Percentiles rank a stretch among this genome's conserved stretches.
phyloP scores from a whole-genome alignment of 176 grass and related monocot species.

The Triticum monococcum region DNA sequence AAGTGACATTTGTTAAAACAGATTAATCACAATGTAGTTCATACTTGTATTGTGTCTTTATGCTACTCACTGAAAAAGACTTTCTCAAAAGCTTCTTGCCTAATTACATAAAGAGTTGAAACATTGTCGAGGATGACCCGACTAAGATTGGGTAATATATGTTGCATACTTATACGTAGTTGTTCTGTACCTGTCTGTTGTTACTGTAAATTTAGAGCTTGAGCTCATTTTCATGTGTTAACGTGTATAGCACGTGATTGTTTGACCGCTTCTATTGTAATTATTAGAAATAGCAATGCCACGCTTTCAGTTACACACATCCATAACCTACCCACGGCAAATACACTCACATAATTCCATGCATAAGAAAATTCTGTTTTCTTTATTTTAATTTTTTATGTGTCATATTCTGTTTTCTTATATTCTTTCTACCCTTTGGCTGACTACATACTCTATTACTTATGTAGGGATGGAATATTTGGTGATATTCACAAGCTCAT shows the following conservation, averaged over 20 bases:
- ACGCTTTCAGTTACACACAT: not conserved
- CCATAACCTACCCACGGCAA: not conserved
- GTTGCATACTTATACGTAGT: not conserved
- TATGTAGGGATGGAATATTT: conserved; percentile 65
- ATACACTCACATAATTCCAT: conserved; percentile 18
- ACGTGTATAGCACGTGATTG: not conserved
- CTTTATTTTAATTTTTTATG: not conserved
- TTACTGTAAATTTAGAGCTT: conserved; percentile 13
- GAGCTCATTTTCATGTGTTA: conserved; percentile 5
- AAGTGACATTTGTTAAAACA: not conserved
- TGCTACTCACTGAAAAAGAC: not conserved
- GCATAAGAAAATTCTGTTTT: conserved; percentile 5
- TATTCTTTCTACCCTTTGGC: not conserved
- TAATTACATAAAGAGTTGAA: not conserved
- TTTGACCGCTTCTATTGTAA: conserved; percentile 15
- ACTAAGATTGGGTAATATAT: not conserved
- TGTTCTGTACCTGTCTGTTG: not conserved
- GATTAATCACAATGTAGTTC: not conserved
- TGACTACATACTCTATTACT: conserved; percentile 41
- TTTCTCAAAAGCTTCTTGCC: conserved; percentile 1
- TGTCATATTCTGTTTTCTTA: not conserved
- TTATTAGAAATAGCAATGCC: not conserved
- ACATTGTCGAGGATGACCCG: not conserved
- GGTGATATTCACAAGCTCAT: conserved; percentile 74
- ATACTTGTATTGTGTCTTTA: not conserved